Percentiles rank a stretch among this genome's conserved stretches.
Conservation (phyloP, 148 eudicot species). For the Rheum nobile region DNA sequence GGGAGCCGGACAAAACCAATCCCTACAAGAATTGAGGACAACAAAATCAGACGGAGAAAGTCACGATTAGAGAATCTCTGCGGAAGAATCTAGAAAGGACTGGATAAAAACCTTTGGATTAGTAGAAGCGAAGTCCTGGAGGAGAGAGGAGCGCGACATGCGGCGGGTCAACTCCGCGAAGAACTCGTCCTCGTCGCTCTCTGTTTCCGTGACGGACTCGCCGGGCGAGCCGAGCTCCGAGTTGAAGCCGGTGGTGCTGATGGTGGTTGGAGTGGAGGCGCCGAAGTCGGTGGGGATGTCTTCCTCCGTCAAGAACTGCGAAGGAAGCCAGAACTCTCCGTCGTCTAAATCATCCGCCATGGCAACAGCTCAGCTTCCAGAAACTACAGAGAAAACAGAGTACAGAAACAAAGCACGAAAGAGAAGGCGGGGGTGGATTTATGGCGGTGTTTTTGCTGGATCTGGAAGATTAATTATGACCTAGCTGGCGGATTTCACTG, state of each 20-base stretch:
- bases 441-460: slow-evolving; percentile 4
- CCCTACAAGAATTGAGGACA: background rate
- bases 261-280: background rate
- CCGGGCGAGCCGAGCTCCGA: slow-evolving; percentile 12
- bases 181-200: slow-evolving; percentile 25
- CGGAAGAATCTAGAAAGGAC: background rate
- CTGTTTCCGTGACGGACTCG: slow-evolving; percentile 22
- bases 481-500: background rate
- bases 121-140: background rate
- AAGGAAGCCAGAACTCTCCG: slow-evolving; percentile 30
- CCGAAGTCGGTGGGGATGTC: slow-evolving; percentile 18
- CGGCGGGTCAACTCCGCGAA: slow-evolving; percentile 24
- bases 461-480: slow-evolving; percentile 2
- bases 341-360: slow-evolving; percentile 12
- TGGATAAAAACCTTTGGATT: background rate
- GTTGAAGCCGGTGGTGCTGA: background rate
- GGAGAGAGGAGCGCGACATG: slow-evolving; percentile 19
- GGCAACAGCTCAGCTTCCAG: background rate
- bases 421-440: background rate
- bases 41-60: background rate
- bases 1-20: slow-evolving; percentile 7
- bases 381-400: background rate
- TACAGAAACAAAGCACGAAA: background rate
- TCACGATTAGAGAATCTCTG: background rate
- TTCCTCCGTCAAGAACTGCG: slow-evolving; percentile 31